These are phyloP conservation scores for Penicillium alfredii DNA, from an alignment of 495 filamentous ascomycete species.

Conservation along the genomic window DNA sequence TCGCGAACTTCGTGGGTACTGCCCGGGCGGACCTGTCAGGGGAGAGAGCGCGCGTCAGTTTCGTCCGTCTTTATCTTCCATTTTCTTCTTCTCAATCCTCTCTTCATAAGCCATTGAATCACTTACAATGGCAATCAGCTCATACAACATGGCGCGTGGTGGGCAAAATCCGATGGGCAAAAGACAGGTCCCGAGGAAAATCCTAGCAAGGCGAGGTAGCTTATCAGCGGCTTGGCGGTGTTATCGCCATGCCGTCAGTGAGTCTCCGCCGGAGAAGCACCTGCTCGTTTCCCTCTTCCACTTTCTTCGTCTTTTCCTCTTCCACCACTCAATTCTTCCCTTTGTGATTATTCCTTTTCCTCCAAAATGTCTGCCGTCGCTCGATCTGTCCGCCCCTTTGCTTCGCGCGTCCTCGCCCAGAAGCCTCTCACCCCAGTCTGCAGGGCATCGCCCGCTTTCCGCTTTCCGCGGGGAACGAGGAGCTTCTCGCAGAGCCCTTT, in stretches of 20 bases:
- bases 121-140: slow-evolving; percentile 90
- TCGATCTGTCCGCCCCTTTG: slow-evolving; percentile 37
- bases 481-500: slow-evolving; percentile 45
- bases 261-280: slow-evolving; percentile 26
- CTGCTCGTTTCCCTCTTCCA: slow-evolving; percentile 16
- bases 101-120: too few species aligned
- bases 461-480: slow-evolving; percentile 49
- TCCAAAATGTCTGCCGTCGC: slow-evolving; percentile 39
- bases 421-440: slow-evolving; percentile 34
- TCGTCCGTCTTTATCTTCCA: too few species aligned
- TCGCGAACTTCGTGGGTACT: slow-evolving; percentile 89
- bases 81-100: too few species aligned
- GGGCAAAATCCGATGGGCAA: slow-evolving; percentile 12
- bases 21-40: slow-evolving; percentile 74
- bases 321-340: slow-evolving; percentile 12
- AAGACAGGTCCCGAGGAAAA: slow-evolving; percentile 17
- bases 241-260: slow-evolving; percentile 15
- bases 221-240: slow-evolving; percentile 31
- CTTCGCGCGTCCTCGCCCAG: slow-evolving; percentile 39
- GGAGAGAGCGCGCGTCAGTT: slow-evolving; percentile 7
- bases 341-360: too few species aligned
- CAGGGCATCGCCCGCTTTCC: slow-evolving; percentile 37
- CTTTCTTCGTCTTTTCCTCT: slow-evolving; percentile 16
- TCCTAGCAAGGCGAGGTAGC: slow-evolving; percentile 20
- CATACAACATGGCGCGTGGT: slow-evolving; percentile 75